These are phyloP conservation scores for Physcomitrellopsis africana DNA, from an alignment of 225 moss, liverwort and hornwort species.

Conservation along the genomic window DNA sequence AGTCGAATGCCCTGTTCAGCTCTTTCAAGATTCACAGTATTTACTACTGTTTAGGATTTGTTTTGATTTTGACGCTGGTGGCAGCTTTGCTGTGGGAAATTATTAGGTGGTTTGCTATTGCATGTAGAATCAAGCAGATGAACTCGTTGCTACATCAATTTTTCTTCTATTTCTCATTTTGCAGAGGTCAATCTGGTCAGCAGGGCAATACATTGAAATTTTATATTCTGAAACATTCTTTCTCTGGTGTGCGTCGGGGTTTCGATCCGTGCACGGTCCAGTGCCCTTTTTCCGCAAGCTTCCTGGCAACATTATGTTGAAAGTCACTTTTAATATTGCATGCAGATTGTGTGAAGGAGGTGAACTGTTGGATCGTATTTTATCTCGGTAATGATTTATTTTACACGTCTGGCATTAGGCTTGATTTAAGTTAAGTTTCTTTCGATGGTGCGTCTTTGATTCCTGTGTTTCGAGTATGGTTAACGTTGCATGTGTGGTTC, in stretches of 20 bases:
- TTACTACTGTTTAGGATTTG: background rate
- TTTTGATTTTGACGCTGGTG: background rate
- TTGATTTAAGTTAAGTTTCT: background rate
- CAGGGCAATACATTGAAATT: background rate
- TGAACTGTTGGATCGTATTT: conserved; percentile 90
- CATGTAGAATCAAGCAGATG: background rate
- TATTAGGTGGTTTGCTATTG: background rate
- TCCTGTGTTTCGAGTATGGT: background rate
- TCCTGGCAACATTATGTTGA: conserved; percentile 24
- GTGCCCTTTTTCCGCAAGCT: background rate
- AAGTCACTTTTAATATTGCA: background rate
- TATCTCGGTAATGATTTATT: conserved; percentile 61
- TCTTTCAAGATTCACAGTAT: background rate
- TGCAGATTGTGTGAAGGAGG: conserved; percentile 95
- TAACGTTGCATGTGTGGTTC: background rate
- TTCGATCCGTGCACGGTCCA: background rate
- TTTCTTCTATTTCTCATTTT: background rate
- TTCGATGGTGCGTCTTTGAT: background rate
- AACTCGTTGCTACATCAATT: background rate
- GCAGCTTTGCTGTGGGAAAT: background rate
- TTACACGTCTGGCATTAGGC: conserved; percentile 3
- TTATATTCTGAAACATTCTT: background rate
- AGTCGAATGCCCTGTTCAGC: background rate
- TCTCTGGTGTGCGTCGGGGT: background rate
- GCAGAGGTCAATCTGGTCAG: background rate